Conservation (phyloP, 805 yeast genomes). For the Teunomyces lycoperdinae region DNA sequence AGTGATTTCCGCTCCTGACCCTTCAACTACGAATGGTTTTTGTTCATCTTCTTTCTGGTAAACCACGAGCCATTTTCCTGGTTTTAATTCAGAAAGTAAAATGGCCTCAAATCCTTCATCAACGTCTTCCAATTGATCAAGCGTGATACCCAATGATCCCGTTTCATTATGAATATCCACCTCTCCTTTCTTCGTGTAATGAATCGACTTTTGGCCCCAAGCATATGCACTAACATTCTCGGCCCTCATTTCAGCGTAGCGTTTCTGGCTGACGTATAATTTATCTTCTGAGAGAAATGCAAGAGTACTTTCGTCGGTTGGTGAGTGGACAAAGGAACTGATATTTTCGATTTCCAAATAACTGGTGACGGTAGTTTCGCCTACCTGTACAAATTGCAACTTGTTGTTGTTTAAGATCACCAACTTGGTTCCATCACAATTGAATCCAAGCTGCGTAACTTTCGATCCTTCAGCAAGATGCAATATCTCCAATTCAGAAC, state of each 20-base stretch:
- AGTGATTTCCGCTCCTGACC: background rate
- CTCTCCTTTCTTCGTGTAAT: background rate
- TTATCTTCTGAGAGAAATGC: background rate
- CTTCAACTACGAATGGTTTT: slow-evolving; percentile 21
- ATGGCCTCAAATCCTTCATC: background rate
- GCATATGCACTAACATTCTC: slow-evolving; percentile 1
- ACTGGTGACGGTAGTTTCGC: background rate
- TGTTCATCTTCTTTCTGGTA: slow-evolving; percentile 25
- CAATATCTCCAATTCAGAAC: slow-evolving; percentile 16
- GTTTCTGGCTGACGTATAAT: background rate
- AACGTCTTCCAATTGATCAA: background rate
- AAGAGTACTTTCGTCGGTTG: background rate
- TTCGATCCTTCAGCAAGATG: slow-evolving; percentile 11
- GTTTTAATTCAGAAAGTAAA: background rate
- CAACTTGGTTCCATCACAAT: slow-evolving; percentile 26
- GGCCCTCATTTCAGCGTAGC: background rate
- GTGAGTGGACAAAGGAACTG: background rate
- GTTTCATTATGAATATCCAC: background rate
- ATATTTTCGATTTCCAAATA: background rate
- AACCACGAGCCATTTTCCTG: slow-evolving; percentile 13
- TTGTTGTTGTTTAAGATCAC: slow-evolving; percentile 21
- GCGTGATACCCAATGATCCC: background rate
- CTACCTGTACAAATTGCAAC: slow-evolving; percentile 9
- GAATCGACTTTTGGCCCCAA: background rate
- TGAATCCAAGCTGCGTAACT: slow-evolving; percentile 30